Base-by-base conservation (phyloP, 805 yeast genomes). In the Wickerhamiella galacta region DNA sequence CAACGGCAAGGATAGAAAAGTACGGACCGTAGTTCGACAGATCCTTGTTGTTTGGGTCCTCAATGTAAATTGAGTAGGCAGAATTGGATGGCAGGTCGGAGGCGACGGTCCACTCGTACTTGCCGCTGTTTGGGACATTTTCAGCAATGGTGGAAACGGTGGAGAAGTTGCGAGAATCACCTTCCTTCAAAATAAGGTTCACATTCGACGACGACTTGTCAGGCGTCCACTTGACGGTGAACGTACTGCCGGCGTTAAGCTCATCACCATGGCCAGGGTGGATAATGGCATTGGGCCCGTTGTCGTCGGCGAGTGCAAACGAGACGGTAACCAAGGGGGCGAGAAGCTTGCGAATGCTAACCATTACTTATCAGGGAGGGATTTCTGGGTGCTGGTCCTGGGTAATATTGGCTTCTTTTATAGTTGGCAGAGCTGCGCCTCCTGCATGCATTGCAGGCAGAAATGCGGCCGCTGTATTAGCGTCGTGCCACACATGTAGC, bases 371-470 rank as follows among this genome's bases (percentile, higher is more conserved):
- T 6, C 8, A 12, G 6, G 27, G 8, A 12, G n/a, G 9, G 9
- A 8, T 9, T 24, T 11, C 7, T 8, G n/a, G 27, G 14, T 24
- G n/a, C n/a, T n/a, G n/a, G n/a, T n/a, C n/a, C n/a, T n/a, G n/a
- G n/a, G n/a, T n/a, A n/a, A n/a, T n/a, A n/a, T n/a, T n/a, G n/a
- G n/a, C n/a, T n/a, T n/a, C n/a, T n/a, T n/a, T n/a, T n/a, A n/a
- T n/a, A n/a, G n/a, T n/a, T n/a, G n/a, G n/a, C n/a, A n/a, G n/a
- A n/a, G n/a, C n/a, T n/a, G n/a, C n/a, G 62, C 76, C 14, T 63
- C 72, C 47, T 45, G 62, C 25, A 52, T 61, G 27, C 27, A 25
- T 18, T 12, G 11, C 27, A 16, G 9, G 18, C 8, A 16, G 15
- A 25, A 15, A 6, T 25, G 15, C 16, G 16, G 27, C 17, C 27